Base-by-base conservation (phyloP, 306 rosid genomes). In the Lithocarpus polystachyus region DNA sequence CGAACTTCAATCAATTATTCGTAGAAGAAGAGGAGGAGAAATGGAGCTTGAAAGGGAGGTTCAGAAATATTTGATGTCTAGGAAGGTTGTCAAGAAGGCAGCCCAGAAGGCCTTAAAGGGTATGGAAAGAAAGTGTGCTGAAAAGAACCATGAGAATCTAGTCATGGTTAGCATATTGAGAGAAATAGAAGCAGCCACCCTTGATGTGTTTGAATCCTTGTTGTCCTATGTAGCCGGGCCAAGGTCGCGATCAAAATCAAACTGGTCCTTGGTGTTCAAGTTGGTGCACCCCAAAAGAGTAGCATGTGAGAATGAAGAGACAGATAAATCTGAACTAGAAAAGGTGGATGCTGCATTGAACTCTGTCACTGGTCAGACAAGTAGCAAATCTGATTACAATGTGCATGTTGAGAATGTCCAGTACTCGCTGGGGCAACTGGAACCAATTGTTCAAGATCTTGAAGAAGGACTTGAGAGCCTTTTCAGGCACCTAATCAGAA, bases 1-100 rank as follows among this genome's bases (percentile, higher is more conserved):
- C 0, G 87, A 89, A 54, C 82, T 89, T 17, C 90, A 84, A 72
- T 89, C 87, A 5, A 81, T 81, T 56, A 84, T 84, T 72, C 85
- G 92, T 8, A 74, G 90, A 69, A 79, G 88, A 83, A 23, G 86
- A 2, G 82, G 80, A 60, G 80, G 64, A 31, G 75, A 80, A 33
- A 75, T 13, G 31, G 81, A 68, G 24, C 78, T 80, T n/a, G 82
- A 71, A 10, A 74, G 68, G 23, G 92, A 81, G 85, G 83, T 79
- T 22, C 82, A 60, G 70, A 88, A 88, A 53, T 88, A 83, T 72
- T 77, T 82, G 15, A 82, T 86, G 77, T 86, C 92, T 10, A 79
- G 87, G 60, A 88, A 84, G 65, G 84, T 88, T 37, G 86, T 88
- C 24, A 83, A 86, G 60, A 86, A 83, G 70, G 86, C 86, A 54